Evolutionary conservation across 2,329 filamentous ascomycete species (phyloP).

Genomic region (Ophiostoma fasciatum): DNA sequence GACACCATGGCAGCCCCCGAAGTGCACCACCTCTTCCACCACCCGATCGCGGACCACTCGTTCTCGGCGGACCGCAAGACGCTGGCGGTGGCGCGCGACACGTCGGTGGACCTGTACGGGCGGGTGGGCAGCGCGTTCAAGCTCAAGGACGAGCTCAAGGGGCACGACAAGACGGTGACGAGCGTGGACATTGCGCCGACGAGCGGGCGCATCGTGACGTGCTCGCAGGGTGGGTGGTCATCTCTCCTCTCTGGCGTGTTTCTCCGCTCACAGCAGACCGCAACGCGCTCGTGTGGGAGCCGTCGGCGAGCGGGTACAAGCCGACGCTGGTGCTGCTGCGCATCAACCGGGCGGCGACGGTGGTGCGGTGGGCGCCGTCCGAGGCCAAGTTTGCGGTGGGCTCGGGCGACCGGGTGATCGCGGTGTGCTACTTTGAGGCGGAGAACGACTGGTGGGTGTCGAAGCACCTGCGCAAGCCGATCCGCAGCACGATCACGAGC

Average conservation of each 20-base stretch:
- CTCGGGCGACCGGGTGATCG: slow-evolving; percentile 87
- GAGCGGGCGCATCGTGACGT: slow-evolving; percentile 89
- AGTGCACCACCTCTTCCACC: slow-evolving; percentile 93
- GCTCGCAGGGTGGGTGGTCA: slow-evolving; percentile 84
- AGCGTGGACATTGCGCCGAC: slow-evolving; percentile 88
- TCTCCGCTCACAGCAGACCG: slow-evolving; percentile 46
- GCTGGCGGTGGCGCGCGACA: slow-evolving; percentile 83
- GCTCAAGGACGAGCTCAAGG: slow-evolving; percentile 83
- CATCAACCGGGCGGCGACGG: slow-evolving; percentile 92
- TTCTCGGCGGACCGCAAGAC: slow-evolving; percentile 86
- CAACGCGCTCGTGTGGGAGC: slow-evolving; percentile 97
- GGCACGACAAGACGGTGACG: slow-evolving; percentile 93
- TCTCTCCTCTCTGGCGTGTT: too few species aligned
- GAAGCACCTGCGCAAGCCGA: slow-evolving; percentile 98
- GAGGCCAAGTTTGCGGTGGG: slow-evolving; percentile 97
- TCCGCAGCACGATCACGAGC: slow-evolving; percentile 90
- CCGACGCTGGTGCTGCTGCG: slow-evolving; percentile 91
- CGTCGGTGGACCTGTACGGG: slow-evolving; percentile 75
- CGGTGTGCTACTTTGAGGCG: slow-evolving; percentile 96
- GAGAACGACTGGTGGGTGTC: slow-evolving; percentile 99
- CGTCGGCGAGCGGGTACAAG: slow-evolving; percentile 83
- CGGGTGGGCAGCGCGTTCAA: slow-evolving; percentile 59
- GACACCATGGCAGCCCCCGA: slow-evolving; percentile 69
- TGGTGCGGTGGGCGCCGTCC: slow-evolving; percentile 91
- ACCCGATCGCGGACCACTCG: slow-evolving; percentile 91